Percentiles rank a stretch among this genome's conserved stretches.
These are phyloP conservation scores for Asterionellopsis glacialis DNA, from an alignment of 108 stramenopile genomes.

Conservation along the genomic window DNA sequence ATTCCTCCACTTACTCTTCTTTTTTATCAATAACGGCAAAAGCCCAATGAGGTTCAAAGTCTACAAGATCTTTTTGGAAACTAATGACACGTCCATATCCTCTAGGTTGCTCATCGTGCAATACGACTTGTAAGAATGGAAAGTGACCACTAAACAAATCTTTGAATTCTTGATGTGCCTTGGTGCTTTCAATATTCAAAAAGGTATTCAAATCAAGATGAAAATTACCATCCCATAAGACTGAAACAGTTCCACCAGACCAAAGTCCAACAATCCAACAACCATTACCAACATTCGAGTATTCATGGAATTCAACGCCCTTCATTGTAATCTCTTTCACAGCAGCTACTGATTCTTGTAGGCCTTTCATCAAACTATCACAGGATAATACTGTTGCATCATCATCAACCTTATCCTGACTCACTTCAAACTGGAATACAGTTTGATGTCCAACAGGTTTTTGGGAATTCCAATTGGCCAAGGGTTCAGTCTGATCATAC, in stretches of 20 bases:
- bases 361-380: background rate
- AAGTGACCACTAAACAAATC: background rate
- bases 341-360: background rate
- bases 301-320: background rate
- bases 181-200: conserved; percentile 29
- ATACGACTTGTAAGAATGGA: conserved; percentile 7
- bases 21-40: too few species aligned
- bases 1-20: too few species aligned
- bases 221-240: conserved; percentile 58
- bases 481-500: conserved; percentile 48
- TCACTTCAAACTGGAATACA: conserved; percentile 40
- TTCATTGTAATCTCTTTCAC: background rate
- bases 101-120: conserved; percentile 44
- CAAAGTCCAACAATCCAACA: conserved; percentile 28
- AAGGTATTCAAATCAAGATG: conserved; percentile 62
- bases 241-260: conserved; percentile 21
- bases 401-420: background rate
- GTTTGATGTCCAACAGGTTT: conserved; percentile 54
- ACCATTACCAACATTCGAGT: conserved; percentile 52
- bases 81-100: conserved; percentile 45
- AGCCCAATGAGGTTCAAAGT: background rate
- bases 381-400: background rate
- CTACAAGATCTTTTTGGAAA: conserved; percentile 27
- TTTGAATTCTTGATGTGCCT: background rate
- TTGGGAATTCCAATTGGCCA: conserved; percentile 60